A percentile compares a stretch with the other conserved stretches of the same genome.
Conservation (phyloP, 805 yeast species). For the Candida ascalaphidarum region DNA sequence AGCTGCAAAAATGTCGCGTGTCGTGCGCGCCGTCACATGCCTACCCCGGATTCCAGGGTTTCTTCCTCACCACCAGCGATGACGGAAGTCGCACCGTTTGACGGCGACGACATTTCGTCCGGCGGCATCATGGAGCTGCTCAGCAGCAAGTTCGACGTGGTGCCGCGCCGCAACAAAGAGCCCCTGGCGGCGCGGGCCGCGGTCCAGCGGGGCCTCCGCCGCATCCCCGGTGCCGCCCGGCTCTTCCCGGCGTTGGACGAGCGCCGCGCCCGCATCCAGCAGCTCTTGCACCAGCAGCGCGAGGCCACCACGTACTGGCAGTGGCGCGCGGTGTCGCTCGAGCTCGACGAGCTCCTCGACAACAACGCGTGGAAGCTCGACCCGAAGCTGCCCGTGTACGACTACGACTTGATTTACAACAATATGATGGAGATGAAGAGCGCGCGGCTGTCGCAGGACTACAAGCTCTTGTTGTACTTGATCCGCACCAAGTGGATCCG, state of each 20-base stretch:
- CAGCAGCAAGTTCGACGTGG: too few species aligned
- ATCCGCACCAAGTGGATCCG: slow-evolving; percentile 82
- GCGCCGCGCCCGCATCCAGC: slow-evolving; percentile 9
- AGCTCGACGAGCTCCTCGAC: slow-evolving; percentile 58
- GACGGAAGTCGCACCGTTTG: too few species aligned
- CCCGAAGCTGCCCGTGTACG: slow-evolving; percentile 61
- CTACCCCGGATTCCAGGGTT: too few species aligned
- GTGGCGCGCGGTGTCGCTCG: slow-evolving; percentile 60
- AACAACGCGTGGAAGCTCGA: slow-evolving; percentile 66
- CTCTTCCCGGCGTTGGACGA: slow-evolving; percentile 6
- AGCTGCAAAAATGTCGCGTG: too few species aligned
- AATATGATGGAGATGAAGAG: slow-evolving; percentile 47
- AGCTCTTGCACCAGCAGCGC: slow-evolving; percentile 21
- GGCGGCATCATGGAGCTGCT: too few species aligned
- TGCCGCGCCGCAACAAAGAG: too few species aligned
- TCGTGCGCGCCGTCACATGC: too few species aligned
- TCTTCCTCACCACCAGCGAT: too few species aligned
- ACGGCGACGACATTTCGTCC: too few species aligned
- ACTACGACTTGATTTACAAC: slow-evolving; percentile 49
- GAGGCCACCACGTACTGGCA: slow-evolving; percentile 37
- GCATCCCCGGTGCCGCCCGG: slow-evolving; percentile 5
- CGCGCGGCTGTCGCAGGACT: slow-evolving; percentile 53
- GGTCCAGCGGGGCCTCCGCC: too few species aligned
- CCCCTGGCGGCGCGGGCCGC: too few species aligned
- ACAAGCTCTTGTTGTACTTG: slow-evolving; percentile 54